These are phyloP conservation scores for Cordyceps tenuipes DNA, from an alignment of 2,329 filamentous ascomycete species.

Conservation along the genomic window DNA sequence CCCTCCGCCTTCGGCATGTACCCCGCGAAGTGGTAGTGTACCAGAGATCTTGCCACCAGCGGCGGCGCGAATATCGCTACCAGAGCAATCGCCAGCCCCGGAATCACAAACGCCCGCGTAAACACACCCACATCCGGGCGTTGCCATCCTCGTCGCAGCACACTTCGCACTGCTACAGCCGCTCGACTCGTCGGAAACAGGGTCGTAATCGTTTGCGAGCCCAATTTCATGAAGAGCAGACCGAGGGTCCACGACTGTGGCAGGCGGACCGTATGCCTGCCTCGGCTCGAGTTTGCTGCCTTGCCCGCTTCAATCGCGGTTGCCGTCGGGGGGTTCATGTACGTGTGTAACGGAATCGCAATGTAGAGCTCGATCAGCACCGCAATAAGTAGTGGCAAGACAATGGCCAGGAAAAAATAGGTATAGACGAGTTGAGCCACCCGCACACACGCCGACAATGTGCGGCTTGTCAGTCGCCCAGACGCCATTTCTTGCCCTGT, in stretches of 20 bases:
- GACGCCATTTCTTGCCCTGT: constrained; percentile 18
- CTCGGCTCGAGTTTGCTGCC: constrained; percentile 16
- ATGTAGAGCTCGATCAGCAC: constrained; percentile 81
- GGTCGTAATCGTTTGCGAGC: constrained; percentile 58
- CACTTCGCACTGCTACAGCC: constrained; percentile 64
- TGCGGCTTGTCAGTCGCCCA: constrained; percentile 18
- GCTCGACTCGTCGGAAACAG: constrained; percentile 62
- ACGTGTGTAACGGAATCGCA: constrained; percentile 77
- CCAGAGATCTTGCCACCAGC: constrained; percentile 36
- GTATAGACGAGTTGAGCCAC: constrained; percentile 58
- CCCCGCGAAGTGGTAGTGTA: constrained; percentile 19
- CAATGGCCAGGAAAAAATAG: constrained; percentile 63
- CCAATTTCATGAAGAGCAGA: constrained; percentile 79
- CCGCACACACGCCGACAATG: constrained; percentile 22
- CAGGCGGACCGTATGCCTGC: constrained; percentile 66
- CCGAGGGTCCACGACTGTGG: constrained; percentile 93
- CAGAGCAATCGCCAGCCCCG: constrained; percentile 53
- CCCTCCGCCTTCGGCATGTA: constrained; percentile 7
- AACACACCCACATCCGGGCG: constrained; percentile 71
- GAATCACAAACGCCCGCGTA: constrained; percentile 80
- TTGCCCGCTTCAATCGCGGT: constrained; percentile 21
- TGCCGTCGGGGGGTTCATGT: constrained; percentile 42
- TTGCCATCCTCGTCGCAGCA: constrained; percentile 67
- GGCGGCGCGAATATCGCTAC: constrained; percentile 59
- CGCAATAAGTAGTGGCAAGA: constrained; percentile 74